Evolutionary conservation across 2,329 filamentous ascomycete genomes (phyloP).

Genomic region (Helotiales sp.): DNA sequence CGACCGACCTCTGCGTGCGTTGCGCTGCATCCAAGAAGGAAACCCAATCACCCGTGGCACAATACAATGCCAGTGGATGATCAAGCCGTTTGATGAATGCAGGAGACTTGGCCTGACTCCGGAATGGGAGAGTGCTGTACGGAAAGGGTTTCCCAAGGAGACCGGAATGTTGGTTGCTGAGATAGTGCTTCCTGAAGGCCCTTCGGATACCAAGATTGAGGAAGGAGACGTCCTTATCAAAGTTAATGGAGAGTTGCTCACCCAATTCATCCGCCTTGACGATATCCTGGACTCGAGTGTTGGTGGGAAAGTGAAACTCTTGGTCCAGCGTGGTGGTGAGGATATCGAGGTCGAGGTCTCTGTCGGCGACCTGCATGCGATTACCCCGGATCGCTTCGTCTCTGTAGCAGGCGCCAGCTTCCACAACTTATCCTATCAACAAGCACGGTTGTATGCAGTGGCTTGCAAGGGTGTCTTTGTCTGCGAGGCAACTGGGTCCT

Average conservation of each 20-base stretch:
- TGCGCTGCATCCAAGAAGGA: constrained; percentile 79
- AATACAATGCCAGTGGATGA: constrained; percentile 96
- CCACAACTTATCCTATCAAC: constrained; percentile 95
- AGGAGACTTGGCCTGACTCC: constrained; percentile 81
- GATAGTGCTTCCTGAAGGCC: constrained; percentile 88
- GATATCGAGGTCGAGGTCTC: constrained; percentile 81
- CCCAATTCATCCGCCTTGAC: constrained; percentile 89
- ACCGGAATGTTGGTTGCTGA: constrained; percentile 97
- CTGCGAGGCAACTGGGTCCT: constrained; percentile 92
- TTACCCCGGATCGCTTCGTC: constrained; percentile 94
- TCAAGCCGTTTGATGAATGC: constrained; percentile 98
- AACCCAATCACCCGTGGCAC: constrained; percentile 82
- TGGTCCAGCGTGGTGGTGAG: constrained; percentile 85
- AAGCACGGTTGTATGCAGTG: constrained; percentile 93
- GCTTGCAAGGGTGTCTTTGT: constrained; percentile 90
- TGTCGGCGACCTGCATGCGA: constrained; percentile 88
- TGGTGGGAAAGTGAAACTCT: constrained; percentile 71
- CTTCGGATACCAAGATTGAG: constrained; percentile 81
- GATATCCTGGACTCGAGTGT: constrained; percentile 90
- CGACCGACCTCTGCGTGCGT: constrained; percentile 82
- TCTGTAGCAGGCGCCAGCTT: constrained; percentile 93
- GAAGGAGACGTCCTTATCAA: constrained; percentile 93
- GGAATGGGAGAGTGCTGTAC: constrained; percentile 82
- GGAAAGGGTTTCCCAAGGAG: constrained; percentile 83
- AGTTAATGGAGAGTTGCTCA: constrained; percentile 90